Base-by-base conservation (phyloP, 352 stramenopile species). In the Phytophthora aleatoria region DNA sequence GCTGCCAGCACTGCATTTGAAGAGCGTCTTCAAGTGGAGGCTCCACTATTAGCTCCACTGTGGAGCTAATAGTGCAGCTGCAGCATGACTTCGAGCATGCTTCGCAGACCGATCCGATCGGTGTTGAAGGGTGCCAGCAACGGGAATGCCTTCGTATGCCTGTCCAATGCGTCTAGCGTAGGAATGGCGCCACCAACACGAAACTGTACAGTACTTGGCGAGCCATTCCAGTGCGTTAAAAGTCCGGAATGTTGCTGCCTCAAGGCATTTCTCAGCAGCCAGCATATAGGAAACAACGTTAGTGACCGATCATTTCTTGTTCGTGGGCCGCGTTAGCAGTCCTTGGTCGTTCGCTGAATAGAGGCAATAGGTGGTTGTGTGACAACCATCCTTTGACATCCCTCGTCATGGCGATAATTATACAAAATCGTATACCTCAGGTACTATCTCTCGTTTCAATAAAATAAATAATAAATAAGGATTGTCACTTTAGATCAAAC, bases 241-340 rank as follows among this genome's bases (percentile, higher is more conserved):
- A 63, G 64, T 55, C 49, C 55, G 55, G 61, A 64, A 26, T 35
- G 48, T 59, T 55, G 38, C 7, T 30, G 24, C 13, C 5, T 20
- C 35, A 30, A 7, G 31, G 24, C 50, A 51, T 69, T 57, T 69
- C 62, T 69, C 62, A 69, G 55, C 62, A 69, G 48, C 62, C 48
- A 65, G 33, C 20, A 48, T 30, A 35, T 30, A 20, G n/a, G 33
- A 20, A 41, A 41, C 35, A 41, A 41, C 35, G 35, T 41, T 41
- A 36, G 20, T 15, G 11, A n/a, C 38, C 35, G 49, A 24, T 20
- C 12, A 39, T 33, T 27, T 43, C 26, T 15, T 16, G 42, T 38
- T 47, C 15, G 45, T 61, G 31, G 24, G 45, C 31, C 9, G 31
- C 48, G 31, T 41, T 42, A 43, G 27, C 47, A 52, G 28, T 52